Conservation (phyloP, 257 asterid species). For the Scutellaria baicalensis region DNA sequence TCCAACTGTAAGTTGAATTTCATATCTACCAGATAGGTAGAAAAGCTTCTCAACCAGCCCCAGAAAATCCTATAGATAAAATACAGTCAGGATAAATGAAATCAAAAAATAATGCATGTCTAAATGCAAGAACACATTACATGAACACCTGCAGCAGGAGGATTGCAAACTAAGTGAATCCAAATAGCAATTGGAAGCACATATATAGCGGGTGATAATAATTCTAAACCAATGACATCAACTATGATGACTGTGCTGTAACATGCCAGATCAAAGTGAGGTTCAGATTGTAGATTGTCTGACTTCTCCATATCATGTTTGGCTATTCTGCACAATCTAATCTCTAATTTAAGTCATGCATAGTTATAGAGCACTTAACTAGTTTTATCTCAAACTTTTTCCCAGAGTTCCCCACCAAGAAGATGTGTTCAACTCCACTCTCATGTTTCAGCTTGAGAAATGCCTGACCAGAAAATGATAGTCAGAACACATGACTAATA, state of each 20-base stretch:
- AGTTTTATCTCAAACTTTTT: slow-evolving; percentile 61
- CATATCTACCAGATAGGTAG: slow-evolving; percentile 83
- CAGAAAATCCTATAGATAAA: slow-evolving; percentile 78
- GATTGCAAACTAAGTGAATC: not conserved
- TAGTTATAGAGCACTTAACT: slow-evolving; percentile 46
- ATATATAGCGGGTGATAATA: not conserved
- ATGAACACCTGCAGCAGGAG: not conserved
- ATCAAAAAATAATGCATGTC: not conserved
- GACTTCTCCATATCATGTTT: slow-evolving; percentile 4
- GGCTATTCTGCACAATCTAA: not conserved
- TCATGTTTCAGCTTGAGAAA: slow-evolving; percentile 77
- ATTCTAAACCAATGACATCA: not conserved
- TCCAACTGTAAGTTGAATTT: slow-evolving; percentile 85
- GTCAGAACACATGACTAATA: slow-evolving; percentile 8
- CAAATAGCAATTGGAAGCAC: not conserved
- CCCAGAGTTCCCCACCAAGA: slow-evolving; percentile 67
- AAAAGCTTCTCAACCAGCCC: slow-evolving; percentile 90
- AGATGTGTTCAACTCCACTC: slow-evolving; percentile 85
- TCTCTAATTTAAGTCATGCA: not conserved
- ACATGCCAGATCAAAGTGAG: not conserved
- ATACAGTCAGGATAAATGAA: slow-evolving; percentile 9
- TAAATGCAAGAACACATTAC: not conserved
- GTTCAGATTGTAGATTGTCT: not conserved
- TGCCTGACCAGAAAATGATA: slow-evolving; percentile 48
- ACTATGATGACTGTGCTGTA: not conserved